These are phyloP conservation scores for Saccharomycodes ludwigii DNA, from an alignment of 805 yeast genomes.

Conservation along the genomic window DNA sequence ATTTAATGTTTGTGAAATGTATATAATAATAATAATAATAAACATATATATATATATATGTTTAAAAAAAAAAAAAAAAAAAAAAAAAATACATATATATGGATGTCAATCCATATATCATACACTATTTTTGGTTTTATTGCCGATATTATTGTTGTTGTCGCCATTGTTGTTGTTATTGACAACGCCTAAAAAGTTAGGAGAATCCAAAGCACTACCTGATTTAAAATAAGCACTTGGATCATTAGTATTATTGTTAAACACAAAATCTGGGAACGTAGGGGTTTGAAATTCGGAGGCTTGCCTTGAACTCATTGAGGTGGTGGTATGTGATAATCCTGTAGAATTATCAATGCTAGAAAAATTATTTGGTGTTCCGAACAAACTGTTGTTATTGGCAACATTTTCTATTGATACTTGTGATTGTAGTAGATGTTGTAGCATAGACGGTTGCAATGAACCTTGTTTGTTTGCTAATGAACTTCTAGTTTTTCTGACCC, in stretches of 20 bases:
- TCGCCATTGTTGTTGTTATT: not conserved
- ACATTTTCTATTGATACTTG: conserved; percentile 5
- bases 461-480: conserved; percentile 3
- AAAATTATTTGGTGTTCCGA: conserved; percentile 1
- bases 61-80: too few relatives aligned
- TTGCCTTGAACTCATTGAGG: too few relatives aligned
- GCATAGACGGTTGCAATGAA: conserved; percentile 3
- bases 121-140: not conserved
- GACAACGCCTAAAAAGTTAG: too few relatives aligned
- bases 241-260: too few relatives aligned
- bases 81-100: too few relatives aligned
- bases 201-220: too few relatives aligned
- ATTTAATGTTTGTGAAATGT: too few relatives aligned
- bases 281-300: too few relatives aligned
- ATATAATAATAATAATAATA: too few relatives aligned
- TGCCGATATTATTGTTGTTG: not conserved
- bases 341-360: conserved; percentile 3
- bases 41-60: too few relatives aligned
- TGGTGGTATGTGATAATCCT: not conserved
- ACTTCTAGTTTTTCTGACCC: conserved; percentile 15
- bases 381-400: conserved; percentile 2
- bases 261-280: too few relatives aligned
- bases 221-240: too few relatives aligned
- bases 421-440: conserved; percentile 5
- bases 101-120: not conserved